Percentiles rank a stretch among this genome's conserved stretches.
Conservation (phyloP, 1,284 basidiomycete genomes). For the Apiotrichum gracile region DNA sequence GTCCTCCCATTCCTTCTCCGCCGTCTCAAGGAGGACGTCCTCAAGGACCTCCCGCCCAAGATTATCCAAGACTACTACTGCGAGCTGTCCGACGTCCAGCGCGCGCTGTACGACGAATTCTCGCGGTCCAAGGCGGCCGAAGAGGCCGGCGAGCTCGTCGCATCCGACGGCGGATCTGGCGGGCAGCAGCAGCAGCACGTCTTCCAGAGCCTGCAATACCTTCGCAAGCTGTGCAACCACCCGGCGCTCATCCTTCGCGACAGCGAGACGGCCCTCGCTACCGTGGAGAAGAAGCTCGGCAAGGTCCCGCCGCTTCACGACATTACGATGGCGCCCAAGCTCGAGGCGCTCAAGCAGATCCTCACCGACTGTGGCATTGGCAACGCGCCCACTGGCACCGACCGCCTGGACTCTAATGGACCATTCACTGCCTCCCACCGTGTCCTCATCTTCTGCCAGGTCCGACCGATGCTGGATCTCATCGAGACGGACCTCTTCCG, state of each 20-base stretch:
- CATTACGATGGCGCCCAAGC: constrained; percentile 87
- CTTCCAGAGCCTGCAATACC: constrained; percentile 94
- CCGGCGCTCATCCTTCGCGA: constrained; percentile 80
- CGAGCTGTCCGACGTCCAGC: constrained; percentile 90
- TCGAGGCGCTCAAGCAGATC: constrained; percentile 87
- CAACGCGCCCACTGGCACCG: constrained; percentile 44
- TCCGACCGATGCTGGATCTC: constrained; percentile 98
- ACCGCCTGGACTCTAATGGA: constrained; percentile 66
- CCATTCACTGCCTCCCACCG: constrained; percentile 56
- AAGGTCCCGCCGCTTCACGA: constrained; percentile 56
- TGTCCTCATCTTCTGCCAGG: constrained; percentile 97
- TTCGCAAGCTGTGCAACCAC: constrained; percentile 97
- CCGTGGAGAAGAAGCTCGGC: constrained; percentile 58
- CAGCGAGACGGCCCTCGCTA: constrained; percentile 56
- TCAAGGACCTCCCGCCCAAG: constrained; percentile 94
- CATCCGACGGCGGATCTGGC: constrained; percentile 47
- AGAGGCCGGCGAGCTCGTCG: constrained; percentile 60
- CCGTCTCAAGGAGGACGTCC: constrained; percentile 93
- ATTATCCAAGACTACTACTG: constrained; percentile 99
- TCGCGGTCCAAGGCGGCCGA: constrained; percentile 68
- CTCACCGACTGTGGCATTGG: constrained; percentile 85
- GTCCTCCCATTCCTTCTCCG: constrained; percentile 97
- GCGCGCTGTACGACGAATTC: constrained; percentile 88
- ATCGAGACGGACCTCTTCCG: constrained; percentile 93
- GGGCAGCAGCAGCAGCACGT: constrained; percentile 75